Evolutionary conservation across 2,329 filamentous ascomycete species (phyloP).

Genomic region (Byssochlamys sp.): DNA sequence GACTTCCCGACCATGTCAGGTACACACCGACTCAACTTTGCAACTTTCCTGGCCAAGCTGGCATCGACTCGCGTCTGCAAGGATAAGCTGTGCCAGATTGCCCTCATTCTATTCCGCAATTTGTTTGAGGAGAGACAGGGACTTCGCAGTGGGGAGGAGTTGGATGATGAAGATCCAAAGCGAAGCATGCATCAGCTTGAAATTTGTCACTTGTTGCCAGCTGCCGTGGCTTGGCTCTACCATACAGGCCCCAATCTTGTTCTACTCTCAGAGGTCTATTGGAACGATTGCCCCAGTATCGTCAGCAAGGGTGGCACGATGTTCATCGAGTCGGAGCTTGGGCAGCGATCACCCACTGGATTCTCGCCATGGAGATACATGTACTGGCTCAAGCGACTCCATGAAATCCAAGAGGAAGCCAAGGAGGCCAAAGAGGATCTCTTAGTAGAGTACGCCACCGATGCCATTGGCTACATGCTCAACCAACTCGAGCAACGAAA

Average conservation of each 20-base stretch:
- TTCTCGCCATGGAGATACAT: constrained; percentile 18
- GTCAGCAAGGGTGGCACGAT: constrained; percentile 10
- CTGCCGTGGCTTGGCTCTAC: constrained; percentile 12
- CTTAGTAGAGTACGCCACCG: constrained; percentile 11
- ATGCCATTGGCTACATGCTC: constrained; percentile 14
- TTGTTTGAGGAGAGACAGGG: constrained; percentile 9
- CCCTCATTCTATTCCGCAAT: constrained; percentile 11
- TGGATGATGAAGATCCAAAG: constrained; percentile 9
- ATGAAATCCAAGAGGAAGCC: constrained; percentile 14
- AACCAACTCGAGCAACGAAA: constrained; percentile 8
- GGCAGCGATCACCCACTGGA: constrained; percentile 12
- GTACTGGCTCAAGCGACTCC: constrained; percentile 18
- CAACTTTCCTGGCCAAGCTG: constrained; percentile 15
- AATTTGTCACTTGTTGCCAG: constrained; percentile 9
- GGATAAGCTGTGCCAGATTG: constrained; percentile 13
- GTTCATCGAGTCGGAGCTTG: constrained; percentile 15
- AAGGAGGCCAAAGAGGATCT: constrained; percentile 8
- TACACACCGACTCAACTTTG: constrained; percentile 11
- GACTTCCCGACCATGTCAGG: constrained; percentile 9
- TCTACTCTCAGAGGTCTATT: constrained; percentile 9
- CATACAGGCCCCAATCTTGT: constrained; percentile 11
- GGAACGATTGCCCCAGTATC: constrained; percentile 6
- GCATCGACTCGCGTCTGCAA: constrained; percentile 13
- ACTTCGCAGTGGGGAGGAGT: constrained; percentile 9
- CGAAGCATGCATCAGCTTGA: constrained; percentile 4